Base-by-base conservation (phyloP, 2,329 filamentous ascomycete species). In the Alternaria panax region DNA sequence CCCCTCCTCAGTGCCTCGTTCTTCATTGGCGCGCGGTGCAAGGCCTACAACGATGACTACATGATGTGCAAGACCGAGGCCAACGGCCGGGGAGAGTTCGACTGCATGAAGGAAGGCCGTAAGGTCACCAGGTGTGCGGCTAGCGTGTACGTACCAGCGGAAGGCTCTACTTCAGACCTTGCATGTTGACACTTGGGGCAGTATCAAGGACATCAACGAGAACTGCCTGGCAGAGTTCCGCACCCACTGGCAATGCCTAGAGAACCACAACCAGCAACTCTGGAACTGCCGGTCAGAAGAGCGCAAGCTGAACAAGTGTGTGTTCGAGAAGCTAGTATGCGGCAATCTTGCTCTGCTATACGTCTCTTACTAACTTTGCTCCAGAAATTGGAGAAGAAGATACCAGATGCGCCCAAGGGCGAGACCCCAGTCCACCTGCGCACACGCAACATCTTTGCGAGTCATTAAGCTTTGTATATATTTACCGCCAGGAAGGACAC, bases 11-110 rank as follows among this genome's bases (percentile, higher is more conserved):
- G 92, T 67, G 95, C 95, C 30, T 89, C 92, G 52, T 99, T 92
- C 86, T 99, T 98, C 81, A 99, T 99, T 78, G 95, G 95, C 65
- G 93, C 93, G 69, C 90, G 94, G 77, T 99, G 95, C 89, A 90
- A 87, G 79, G 85, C 91, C 58, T 99, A 93, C 86, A 98, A 98
- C 82, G 95, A 99, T 85, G 95, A 99, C 83, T 99, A 91, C 83
- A 99, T 99, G 94, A 92, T 96, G 84, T 99, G 95, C 90, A 99
- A 99, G 90, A 92, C 88, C 70, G 93, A 97, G 82, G 89, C 92
- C 74, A 90, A 92, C 64, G 95, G 95, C 73, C 88, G 87, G 80
- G 95, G 93, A 79, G 95, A 99, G 85, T 81, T 96, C 65, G 92
- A 97, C 70, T 99, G 95, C 82, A 83, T 99, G 86, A 94, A 92